Evolutionary conservation across 805 yeast species (phyloP).

Genomic region (Diddensiella transvaalensis): DNA sequence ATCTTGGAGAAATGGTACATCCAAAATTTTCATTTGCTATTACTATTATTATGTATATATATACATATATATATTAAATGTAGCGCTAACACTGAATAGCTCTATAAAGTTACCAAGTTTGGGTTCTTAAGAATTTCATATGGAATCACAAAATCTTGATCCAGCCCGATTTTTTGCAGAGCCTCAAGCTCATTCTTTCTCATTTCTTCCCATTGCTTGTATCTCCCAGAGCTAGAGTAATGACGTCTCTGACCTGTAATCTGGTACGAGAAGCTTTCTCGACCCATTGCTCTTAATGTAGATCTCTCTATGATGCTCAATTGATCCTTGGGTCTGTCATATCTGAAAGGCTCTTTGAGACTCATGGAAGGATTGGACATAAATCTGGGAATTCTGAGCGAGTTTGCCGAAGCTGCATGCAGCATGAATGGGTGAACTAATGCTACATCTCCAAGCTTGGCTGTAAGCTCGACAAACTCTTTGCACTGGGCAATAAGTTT

Average conservation of each 20-base stretch:
- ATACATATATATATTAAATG: no score
- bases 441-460: constrained; percentile 15
- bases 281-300: constrained; percentile 14
- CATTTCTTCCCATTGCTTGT: constrained; percentile 12
- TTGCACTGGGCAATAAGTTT: constrained; percentile 13
- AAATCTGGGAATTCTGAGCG: constrained; percentile 17
- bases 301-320: constrained; percentile 14
- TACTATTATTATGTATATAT: not conserved
- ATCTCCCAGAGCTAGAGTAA: constrained; percentile 6
- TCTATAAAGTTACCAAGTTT: constrained; percentile 10
- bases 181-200: constrained; percentile 7
- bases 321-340: constrained; percentile 14
- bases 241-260: constrained; percentile 8
- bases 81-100: not conserved
- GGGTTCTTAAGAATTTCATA: constrained; percentile 14
- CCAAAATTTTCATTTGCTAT: not conserved
- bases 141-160: constrained; percentile 9
- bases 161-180: constrained; percentile 7
- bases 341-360: constrained; percentile 17
- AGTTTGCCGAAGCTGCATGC: constrained; percentile 15
- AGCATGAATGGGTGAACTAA: constrained; percentile 19
- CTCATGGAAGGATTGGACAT: constrained; percentile 19
- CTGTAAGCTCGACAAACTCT: constrained; percentile 18
- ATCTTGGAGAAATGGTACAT: not conserved
- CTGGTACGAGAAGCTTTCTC: constrained; percentile 8